A percentile compares a stretch with the other conserved stretches of the same genome.
Conservation (phyloP, 345 rosid genomes). For the Iberis pinnata region DNA sequence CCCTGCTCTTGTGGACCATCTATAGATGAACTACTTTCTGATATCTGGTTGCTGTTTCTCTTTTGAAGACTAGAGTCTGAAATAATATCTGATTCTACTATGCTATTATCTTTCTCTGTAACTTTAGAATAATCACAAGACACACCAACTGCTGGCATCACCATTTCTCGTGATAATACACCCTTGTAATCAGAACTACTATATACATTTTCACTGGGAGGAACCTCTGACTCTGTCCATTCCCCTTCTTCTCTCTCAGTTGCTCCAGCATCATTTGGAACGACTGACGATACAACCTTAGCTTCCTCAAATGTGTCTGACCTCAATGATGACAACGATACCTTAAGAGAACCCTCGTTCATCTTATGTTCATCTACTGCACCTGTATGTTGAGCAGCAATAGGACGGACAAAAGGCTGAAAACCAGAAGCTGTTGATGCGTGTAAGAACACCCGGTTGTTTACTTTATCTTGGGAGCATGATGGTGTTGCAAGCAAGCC, state of each 20-base stretch:
- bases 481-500: constrained; percentile 45
- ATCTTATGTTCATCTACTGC: constrained; percentile 36
- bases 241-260: constrained; percentile 97
- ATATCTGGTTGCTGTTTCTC: constrained; percentile 33
- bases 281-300: constrained; percentile 28
- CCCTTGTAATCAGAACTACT: constrained; percentile 22
- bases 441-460: constrained; percentile 61
- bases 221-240: constrained; percentile 71
- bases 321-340: too few species aligned
- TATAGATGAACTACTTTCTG: constrained; percentile 38
- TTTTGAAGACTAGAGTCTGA: constrained; percentile 23
- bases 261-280: constrained; percentile 32
- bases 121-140: constrained; percentile 31
- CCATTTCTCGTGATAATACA: constrained; percentile 34
- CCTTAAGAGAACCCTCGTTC: constrained; percentile 31
- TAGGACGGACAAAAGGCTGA: constrained; percentile 77
- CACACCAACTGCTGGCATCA: constrained; percentile 26
- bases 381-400: constrained; percentile 30
- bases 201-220: constrained; percentile 15
- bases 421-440: constrained; percentile 76
- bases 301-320: too few species aligned
- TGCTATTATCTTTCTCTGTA: constrained; percentile 31
- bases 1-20: constrained; percentile 42
- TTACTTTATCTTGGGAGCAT: constrained; percentile 39
- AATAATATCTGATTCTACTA: constrained; percentile 34